Conservation (phyloP, 202 grass and related monocot genomes). For the Panicum virgatum region DNA sequence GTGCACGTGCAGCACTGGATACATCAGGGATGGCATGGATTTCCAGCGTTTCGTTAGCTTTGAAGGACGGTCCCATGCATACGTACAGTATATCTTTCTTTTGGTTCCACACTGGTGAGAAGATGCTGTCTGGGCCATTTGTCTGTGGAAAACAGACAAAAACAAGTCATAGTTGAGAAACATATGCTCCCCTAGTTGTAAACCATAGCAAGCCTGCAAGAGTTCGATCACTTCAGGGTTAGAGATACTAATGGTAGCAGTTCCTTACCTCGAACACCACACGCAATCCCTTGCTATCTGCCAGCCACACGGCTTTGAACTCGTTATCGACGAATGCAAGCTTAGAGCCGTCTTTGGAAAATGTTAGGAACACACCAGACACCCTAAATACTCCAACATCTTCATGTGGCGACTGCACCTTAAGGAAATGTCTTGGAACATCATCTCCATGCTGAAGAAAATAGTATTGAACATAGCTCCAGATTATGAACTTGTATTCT, state of each 20-base stretch:
- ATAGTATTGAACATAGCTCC: not conserved
- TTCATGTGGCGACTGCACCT: constrained; percentile 18
- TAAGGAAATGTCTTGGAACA: constrained; percentile 15
- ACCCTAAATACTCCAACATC: constrained; percentile 46
- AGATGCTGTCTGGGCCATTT: constrained; percentile 4
- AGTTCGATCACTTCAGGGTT: not conserved
- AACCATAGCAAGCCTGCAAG: not conserved
- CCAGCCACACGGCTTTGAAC: constrained; percentile 51
- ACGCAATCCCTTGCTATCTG: constrained; percentile 35
- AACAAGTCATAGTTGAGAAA: not conserved
- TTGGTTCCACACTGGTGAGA: constrained; percentile 53
- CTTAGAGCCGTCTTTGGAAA: constrained; percentile 48
- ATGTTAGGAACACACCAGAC: constrained; percentile 38
- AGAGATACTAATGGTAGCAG: not conserved
- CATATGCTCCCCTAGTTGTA: not conserved
- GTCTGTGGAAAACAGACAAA: constrained; percentile 22
- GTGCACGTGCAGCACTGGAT: not conserved
- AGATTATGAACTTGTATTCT: not conserved
- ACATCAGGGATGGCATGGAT: not conserved
- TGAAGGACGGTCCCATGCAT: not conserved
- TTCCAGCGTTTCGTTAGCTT: not conserved
- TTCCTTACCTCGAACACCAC: not conserved
- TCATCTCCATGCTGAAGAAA: constrained; percentile 29
- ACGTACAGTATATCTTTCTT: constrained; percentile 32
- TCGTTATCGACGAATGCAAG: constrained; percentile 53